Base-by-base conservation (phyloP, 805 yeast species). In the Vanderwaltozyma verrucispora region DNA sequence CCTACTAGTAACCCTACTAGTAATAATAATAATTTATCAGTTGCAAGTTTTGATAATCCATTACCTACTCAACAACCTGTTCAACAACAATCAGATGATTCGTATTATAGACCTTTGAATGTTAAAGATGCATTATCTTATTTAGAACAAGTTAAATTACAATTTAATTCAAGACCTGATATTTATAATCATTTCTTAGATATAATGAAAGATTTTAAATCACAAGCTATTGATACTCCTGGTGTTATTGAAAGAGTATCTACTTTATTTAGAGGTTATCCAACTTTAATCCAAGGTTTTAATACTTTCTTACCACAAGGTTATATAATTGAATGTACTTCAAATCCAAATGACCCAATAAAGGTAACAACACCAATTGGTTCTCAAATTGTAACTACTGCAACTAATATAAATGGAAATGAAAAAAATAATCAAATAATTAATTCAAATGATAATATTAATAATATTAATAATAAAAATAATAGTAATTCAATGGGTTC, bases 271-370 rank as follows among this genome's bases (percentile, higher is more conserved):
- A 75, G 88, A 45, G 97, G 96, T 12, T 95, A 87, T 60, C 95
- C 95, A 2, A 76, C 80, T 44, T 69, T 92, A 53, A 89, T 92
- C 45, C 97, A 92, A 62, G 98, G 99, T 0, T 94, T 92, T 63
- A 92, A 92, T 64, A 89, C 99, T 2, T 92, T 92, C 57, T 69
- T 92, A 48, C 99, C 99, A 1, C 95, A 94, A 17, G 99, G 98
- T 3, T 92, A 87, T 63, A 69, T 83, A 46, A 88, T 92, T 47
- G 95, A 85, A 59, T 92, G 97, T 62, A 82, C 96, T 0, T 56
- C 70, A 38, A 92, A 86, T 56, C 92, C 96, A 7, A 67, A 81
- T 28, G 96, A 89, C 55, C 94, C 96, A 16, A 87, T 92, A 44
- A 74, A 87, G 41, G 97, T 92, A 13, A 86, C 96, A 2, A 92